Percentiles rank a stretch among this genome's conserved stretches.
Conservation (phyloP, 805 yeast genomes). For the Myxozyma sirexii region DNA sequence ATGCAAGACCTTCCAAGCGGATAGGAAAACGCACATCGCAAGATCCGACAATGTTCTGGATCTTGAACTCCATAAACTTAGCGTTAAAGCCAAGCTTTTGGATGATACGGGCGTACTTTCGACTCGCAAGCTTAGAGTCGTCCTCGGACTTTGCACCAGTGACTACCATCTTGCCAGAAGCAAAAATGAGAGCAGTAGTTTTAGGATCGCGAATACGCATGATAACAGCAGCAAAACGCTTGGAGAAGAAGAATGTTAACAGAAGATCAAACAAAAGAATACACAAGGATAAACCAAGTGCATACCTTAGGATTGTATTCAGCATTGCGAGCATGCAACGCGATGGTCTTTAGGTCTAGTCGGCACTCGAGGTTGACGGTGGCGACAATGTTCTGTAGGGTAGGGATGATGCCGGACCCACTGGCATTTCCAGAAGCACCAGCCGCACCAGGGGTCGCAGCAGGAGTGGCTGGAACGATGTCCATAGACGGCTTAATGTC, state of each 20-base stretch:
- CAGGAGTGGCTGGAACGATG: conserved; percentile 26
- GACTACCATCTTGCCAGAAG: conserved; percentile 99
- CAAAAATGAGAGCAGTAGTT: conserved; percentile 95
- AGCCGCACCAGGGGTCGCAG: conserved; percentile 27
- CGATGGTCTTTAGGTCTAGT: conserved; percentile 93
- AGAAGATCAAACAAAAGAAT: neutral
- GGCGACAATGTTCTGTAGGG: conserved; percentile 88
- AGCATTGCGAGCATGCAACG: conserved; percentile 97
- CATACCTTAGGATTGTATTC: conserved; percentile 85
- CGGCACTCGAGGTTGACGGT: conserved; percentile 97
- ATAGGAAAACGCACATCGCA: conserved; percentile 99
- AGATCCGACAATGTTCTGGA: conserved; percentile 96
- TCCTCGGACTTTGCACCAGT: conserved; percentile 99
- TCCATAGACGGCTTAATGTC: conserved; percentile 33
- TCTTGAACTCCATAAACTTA: conserved; percentile 95
- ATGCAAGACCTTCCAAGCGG: conserved; percentile 94
- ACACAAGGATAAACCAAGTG: neutral
- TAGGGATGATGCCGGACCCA: conserved; percentile 94
- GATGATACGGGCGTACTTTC: conserved; percentile 96
- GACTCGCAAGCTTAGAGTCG: conserved; percentile 95
- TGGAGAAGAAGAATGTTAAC: conserved; percentile 1
- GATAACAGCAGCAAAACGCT: conserved; percentile 97
- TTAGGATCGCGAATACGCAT: conserved; percentile 99
- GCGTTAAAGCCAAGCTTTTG: conserved; percentile 98
- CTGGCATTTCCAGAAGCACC: conserved; percentile 54